Conservation (phyloP, 768 basidiomycete genomes). For the Panus rudis region DNA sequence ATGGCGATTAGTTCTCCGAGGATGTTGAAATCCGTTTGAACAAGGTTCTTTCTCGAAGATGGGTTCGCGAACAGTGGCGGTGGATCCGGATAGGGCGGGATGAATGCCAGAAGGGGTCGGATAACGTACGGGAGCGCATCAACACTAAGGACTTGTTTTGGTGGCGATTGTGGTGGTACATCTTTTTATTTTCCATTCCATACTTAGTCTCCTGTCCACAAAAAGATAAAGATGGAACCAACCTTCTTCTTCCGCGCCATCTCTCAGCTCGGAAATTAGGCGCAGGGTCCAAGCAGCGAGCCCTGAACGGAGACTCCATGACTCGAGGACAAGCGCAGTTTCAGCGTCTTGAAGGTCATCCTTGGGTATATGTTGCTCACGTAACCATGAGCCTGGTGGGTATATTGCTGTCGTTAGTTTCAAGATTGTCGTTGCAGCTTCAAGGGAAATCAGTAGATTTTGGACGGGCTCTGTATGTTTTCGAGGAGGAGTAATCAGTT, state of each 20-base stretch:
- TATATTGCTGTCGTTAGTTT: slow-evolving; percentile 64
- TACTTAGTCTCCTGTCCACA: neutral
- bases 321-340: slow-evolving; percentile 34
- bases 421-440: slow-evolving; percentile 62
- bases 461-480: slow-evolving; percentile 57
- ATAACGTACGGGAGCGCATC: slow-evolving; percentile 60
- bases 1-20: slow-evolving; percentile 70
- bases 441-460: slow-evolving; percentile 57
- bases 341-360: slow-evolving; percentile 13
- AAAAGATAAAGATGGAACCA: slow-evolving; percentile 12
- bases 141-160: slow-evolving; percentile 50
- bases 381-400: slow-evolving; percentile 63
- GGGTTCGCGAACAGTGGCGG: slow-evolving; percentile 33
- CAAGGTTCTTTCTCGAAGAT: slow-evolving; percentile 36
- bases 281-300: slow-evolving; percentile 77
- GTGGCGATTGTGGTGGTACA: too few species aligned
- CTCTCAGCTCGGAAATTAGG: slow-evolving; percentile 63
- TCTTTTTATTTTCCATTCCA: too few species aligned
- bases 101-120: slow-evolving; percentile 50
- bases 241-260: slow-evolving; percentile 44
- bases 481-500: slow-evolving; percentile 3
- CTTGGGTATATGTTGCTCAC: slow-evolving; percentile 11
- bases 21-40: slow-evolving; percentile 62
- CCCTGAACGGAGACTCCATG: slow-evolving; percentile 59
- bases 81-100: slow-evolving; percentile 42